Conservation (phyloP, 176 grass and related monocot species). For the Rhynchospora tenuis region DNA sequence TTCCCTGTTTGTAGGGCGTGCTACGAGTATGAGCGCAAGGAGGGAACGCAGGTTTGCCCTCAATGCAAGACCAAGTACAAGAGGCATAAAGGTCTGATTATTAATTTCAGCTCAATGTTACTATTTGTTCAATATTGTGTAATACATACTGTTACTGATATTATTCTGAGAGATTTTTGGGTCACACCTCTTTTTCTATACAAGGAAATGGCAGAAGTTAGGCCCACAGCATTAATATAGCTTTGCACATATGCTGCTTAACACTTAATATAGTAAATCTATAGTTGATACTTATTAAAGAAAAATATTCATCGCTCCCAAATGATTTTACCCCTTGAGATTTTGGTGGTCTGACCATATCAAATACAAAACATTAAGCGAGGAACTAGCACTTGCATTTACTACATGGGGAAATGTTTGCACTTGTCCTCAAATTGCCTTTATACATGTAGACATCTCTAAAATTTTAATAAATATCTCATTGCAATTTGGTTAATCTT, state of each 20-base stretch:
- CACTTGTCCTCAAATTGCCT: neutral
- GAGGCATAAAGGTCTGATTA: conserved; percentile 74
- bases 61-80: conserved; percentile 99
- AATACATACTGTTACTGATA: neutral
- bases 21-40: conserved; percentile 98
- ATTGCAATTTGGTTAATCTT: neutral
- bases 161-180: neutral
- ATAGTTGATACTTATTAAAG: neutral
- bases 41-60: conserved; percentile 84
- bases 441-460: neutral
- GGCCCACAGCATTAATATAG: neutral
- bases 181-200: neutral
- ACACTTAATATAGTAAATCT: conserved; percentile 8
- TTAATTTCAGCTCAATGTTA: conserved; percentile 9
- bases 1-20: conserved; percentile 92
- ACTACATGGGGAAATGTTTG: neutral
- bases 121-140: neutral
- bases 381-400: neutral
- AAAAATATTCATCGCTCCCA: neutral
- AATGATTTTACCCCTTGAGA: neutral
- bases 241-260: neutral
- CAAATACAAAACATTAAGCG: neutral
- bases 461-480: conserved; percentile 5
- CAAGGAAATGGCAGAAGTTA: neutral
- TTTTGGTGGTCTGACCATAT: neutral